Percentiles rank a stretch among this genome's conserved stretches.
Conservation (phyloP, 2,329 filamentous ascomycete genomes). For the Verticillium albo-atrum region DNA sequence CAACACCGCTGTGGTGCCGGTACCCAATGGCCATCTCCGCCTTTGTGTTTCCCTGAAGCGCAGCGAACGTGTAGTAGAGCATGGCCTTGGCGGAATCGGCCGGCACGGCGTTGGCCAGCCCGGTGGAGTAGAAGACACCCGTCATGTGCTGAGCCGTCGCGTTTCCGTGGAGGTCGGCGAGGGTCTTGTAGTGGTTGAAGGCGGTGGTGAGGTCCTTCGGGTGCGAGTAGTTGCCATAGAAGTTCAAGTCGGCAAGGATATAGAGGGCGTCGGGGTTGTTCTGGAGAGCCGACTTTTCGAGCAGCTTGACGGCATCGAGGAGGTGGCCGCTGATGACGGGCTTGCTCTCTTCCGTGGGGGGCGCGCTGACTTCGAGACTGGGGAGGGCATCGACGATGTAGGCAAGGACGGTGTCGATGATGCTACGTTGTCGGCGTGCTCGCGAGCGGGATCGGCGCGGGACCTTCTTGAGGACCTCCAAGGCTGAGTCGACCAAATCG, state of each 20-base stretch:
- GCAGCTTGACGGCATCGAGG: constrained; percentile 44
- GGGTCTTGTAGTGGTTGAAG: constrained; percentile 73
- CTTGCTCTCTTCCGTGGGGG: constrained; percentile 33
- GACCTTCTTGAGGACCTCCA: constrained; percentile 45
- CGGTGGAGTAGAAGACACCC: constrained; percentile 92
- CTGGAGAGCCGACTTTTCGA: constrained; percentile 46
- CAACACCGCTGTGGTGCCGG: constrained; percentile 79
- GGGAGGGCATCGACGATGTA: constrained; percentile 45
- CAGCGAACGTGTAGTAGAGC: constrained; percentile 92
- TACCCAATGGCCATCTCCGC: constrained; percentile 94
- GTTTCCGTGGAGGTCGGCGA: constrained; percentile 77
- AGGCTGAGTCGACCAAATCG: constrained; percentile 48
- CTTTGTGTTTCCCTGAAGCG: constrained; percentile 72
- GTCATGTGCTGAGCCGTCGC: constrained; percentile 94
- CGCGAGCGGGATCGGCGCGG: constrained; percentile 39
- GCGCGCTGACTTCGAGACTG: constrained; percentile 42
- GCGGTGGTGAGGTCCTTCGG: constrained; percentile 76
- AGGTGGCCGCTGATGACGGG: constrained; percentile 38
- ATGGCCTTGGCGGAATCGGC: constrained; percentile 87
- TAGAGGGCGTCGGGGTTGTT: constrained; percentile 82
- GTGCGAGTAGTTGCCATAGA: constrained; percentile 89
- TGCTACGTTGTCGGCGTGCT: constrained; percentile 35
- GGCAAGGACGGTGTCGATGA: constrained; percentile 38
- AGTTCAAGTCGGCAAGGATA: constrained; percentile 89
- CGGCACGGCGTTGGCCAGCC: constrained; percentile 75